A percentile compares a stretch with the other conserved stretches of the same genome.
These are phyloP conservation scores for Coemansia sp. DNA, from an alignment of 192 early-diverging fungal species.

Conservation along the genomic window DNA sequence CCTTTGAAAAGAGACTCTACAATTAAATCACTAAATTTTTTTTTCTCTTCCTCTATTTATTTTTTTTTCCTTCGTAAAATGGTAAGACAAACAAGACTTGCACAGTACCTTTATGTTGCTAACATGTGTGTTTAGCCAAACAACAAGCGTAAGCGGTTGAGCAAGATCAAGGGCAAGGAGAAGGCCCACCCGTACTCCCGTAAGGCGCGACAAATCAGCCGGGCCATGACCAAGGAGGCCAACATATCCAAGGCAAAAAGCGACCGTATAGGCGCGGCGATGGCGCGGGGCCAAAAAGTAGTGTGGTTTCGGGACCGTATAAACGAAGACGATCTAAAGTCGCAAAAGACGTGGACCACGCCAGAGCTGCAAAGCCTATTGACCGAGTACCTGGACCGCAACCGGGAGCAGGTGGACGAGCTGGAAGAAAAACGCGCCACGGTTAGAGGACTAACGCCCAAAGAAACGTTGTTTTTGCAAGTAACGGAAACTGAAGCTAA, in stretches of 20 bases:
- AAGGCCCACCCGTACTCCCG: constrained; percentile 76
- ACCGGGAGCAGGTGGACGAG: constrained; percentile 59
- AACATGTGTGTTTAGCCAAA: constrained; percentile 45
- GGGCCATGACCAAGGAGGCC: constrained; percentile 59
- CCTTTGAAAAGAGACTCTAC: constrained; percentile 78
- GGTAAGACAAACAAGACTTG: too few relatives aligned
- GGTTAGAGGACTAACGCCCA: constrained; percentile 38
- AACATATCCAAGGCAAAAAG: constrained; percentile 48
- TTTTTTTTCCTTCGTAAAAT: not conserved
- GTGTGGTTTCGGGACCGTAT: constrained; percentile 67
- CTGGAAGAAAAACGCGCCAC: constrained; percentile 39
- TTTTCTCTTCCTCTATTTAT: not conserved
- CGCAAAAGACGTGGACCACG: constrained; percentile 41
- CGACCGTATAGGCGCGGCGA: constrained; percentile 32
- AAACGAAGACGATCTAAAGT: constrained; percentile 50
- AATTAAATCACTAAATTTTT: constrained; percentile 17
- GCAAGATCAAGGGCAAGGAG: constrained; percentile 58
- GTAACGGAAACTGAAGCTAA: constrained; percentile 18
- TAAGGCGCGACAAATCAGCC: constrained; percentile 65
- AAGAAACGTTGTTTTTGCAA: constrained; percentile 39
- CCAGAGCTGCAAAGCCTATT: constrained; percentile 19
- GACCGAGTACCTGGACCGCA: constrained; percentile 56
- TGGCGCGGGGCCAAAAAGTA: constrained; percentile 55
- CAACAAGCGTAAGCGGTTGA: constrained; percentile 56
- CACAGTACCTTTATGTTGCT: too few relatives aligned